Evolutionary conservation across 495 filamentous ascomycete species (phyloP), one percentile per base, ranked within the genome.

Genomic region (Neurospora discreta): DNA sequence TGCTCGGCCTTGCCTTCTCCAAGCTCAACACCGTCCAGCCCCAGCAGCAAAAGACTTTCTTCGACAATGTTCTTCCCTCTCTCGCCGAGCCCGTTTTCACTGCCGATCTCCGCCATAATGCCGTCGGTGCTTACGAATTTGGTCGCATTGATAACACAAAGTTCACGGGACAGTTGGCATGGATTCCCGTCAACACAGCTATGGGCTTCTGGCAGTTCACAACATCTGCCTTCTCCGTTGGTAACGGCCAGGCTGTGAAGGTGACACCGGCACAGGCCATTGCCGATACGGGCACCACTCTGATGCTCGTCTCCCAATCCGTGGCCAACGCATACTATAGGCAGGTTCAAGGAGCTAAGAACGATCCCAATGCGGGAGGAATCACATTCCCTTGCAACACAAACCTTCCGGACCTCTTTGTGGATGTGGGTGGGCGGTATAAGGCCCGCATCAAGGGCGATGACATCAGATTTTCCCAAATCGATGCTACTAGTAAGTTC

Each of bases 141-240:
- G 93, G 93, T 33, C 80, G 73, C 67, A 89, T 95, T 77, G 91
- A 95, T 77, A 76, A 75, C 3, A 81, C 76, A 75, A 89, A 92
- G 78, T 94, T 91, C 81, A 82, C 77, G 1, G 91, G 92, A 33
- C 73, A 81, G 0, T 82, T 95, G 76, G 81, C 82, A 13, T 94
- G 90, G 77, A 82, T 91, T 72, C 83, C 82, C 38, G 85, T 94
- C 73, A 87, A 93, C 75, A 81, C 81, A 15, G 83, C 85, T 2
- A 79, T 83, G 13, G 93, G 93, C 33, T 94, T 91, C 85, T 96
- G 93, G 93, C 81, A 91, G 76, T 90, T 93, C 75, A 77, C 86
- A 5, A 89, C 90, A 30, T 78, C 83, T 5, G 75, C 76, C 3
- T 94, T 89, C 76, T 77, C 82, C 18, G 83, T 94, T 42, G 86